Percentiles rank a stretch among this genome's conserved stretches.
phyloP scores from a whole-genome alignment of 345 rosid species.

The Eutrema japonicum region DNA sequence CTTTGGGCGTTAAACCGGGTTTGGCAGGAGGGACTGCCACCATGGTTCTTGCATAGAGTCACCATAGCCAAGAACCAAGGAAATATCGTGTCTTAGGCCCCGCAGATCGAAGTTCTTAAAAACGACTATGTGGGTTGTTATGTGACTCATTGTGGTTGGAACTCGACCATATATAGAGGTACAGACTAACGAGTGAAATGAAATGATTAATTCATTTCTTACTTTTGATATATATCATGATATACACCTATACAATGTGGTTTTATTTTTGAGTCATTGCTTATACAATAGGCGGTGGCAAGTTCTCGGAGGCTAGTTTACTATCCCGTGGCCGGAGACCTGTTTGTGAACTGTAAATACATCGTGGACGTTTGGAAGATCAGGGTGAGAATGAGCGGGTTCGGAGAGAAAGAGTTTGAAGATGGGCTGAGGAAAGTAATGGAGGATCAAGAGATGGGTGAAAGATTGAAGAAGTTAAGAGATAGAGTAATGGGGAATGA shows the following conservation, averaged over 20 bases:
- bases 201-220: no score
- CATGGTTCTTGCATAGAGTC: constrained; percentile 51
- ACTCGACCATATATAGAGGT: constrained; percentile 79
- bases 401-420: constrained; percentile 52
- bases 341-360: constrained; percentile 67
- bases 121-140: constrained; percentile 61
- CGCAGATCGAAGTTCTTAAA: constrained; percentile 59
- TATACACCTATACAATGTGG: neutral
- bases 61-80: constrained; percentile 47
- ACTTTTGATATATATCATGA: neutral
- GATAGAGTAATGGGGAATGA: constrained; percentile 49
- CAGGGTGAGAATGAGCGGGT: no score
- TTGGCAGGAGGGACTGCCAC: constrained; percentile 69
- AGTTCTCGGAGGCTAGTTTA: constrained; percentile 55
- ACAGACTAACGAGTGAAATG: neutral
- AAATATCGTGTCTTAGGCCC: constrained; percentile 72
- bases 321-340: constrained; percentile 83
- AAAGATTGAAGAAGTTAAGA: constrained; percentile 46
- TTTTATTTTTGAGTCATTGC: neutral
- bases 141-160: constrained; percentile 89
- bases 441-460: constrained; percentile 53
- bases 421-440: constrained; percentile 53
- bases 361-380: constrained; percentile 61
- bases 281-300: constrained; percentile 43
- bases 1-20: constrained; percentile 60